Evolutionary conservation across 176 grass and related monocot species (phyloP).

Genomic region (Secale cereale): DNA sequence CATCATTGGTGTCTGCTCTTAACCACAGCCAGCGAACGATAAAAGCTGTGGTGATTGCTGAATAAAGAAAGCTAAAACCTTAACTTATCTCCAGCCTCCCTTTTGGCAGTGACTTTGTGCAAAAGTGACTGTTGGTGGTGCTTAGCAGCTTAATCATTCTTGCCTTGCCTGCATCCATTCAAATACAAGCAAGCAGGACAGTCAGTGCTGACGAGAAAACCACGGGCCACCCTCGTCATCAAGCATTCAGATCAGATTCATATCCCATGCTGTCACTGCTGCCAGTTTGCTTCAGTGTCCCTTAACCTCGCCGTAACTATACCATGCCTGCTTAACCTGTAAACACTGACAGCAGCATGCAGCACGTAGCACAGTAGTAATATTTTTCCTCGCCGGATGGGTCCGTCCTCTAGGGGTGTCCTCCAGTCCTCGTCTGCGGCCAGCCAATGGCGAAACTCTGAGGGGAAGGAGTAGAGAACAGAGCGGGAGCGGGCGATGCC

Average conservation of each 20-base stretch:
- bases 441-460: background rate
- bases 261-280: background rate
- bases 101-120: background rate
- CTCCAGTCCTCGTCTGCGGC: background rate
- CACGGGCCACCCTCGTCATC: background rate
- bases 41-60: background rate
- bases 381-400: background rate
- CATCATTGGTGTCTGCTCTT: background rate
- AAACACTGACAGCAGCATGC: background rate
- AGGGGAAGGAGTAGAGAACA: background rate
- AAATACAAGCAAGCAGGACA: background rate
- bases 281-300: background rate
- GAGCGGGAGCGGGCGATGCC: background rate
- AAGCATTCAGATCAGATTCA: background rate
- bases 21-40: background rate
- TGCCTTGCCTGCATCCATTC: background rate
- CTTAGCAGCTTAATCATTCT: background rate
- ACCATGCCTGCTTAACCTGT: background rate
- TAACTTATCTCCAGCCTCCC: background rate
- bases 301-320: background rate
- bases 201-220: slow-evolving; percentile 4
- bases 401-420: too few species aligned
- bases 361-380: too few species aligned
- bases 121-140: background rate
- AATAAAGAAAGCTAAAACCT: background rate